Evolutionary conservation across 805 yeast species (phyloP).

Genomic region (Lachancea cidri): DNA sequence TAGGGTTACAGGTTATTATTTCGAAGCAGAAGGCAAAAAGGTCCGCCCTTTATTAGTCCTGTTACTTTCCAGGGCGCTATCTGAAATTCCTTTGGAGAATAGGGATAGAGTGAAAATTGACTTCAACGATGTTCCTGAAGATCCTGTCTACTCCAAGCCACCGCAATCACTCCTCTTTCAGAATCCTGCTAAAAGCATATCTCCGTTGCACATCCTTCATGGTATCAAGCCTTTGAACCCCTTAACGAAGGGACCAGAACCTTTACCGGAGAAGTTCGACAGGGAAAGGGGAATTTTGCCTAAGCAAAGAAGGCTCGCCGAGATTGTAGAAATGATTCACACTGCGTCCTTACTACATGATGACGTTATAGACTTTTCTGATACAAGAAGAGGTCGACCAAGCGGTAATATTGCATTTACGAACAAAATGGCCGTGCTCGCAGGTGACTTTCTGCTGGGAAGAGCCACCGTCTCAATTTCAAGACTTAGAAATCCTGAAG

Average conservation of each 20-base stretch:
- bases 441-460: constrained; percentile 93
- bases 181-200: constrained; percentile 44
- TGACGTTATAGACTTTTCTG: constrained; percentile 90
- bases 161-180: constrained; percentile 56
- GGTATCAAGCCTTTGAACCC: constrained; percentile 95
- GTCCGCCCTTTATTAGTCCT: constrained; percentile 88
- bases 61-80: constrained; percentile 73
- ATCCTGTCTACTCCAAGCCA: constrained; percentile 56
- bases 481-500: constrained; percentile 92
- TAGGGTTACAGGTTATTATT: constrained; percentile 89
- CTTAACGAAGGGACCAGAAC: constrained; percentile 71
- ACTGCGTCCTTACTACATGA: constrained; percentile 94
- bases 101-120: constrained; percentile 63
- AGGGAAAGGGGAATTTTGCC: constrained; percentile 77
- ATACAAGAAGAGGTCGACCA: constrained; percentile 83
- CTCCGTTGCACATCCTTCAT: constrained; percentile 79
- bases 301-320: constrained; percentile 91
- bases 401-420: constrained; percentile 91
- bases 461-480: constrained; percentile 96
- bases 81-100: constrained; percentile 63
- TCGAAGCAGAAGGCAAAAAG: constrained; percentile 94
- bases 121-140: constrained; percentile 58
- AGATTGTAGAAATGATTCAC: constrained; percentile 97
- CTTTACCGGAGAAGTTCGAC: constrained; percentile 50
- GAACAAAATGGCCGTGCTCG: constrained; percentile 94